These are phyloP conservation scores for Olyra latifolia DNA, from an alignment of 176 grass and related monocot genomes.

Conservation along the genomic window DNA sequence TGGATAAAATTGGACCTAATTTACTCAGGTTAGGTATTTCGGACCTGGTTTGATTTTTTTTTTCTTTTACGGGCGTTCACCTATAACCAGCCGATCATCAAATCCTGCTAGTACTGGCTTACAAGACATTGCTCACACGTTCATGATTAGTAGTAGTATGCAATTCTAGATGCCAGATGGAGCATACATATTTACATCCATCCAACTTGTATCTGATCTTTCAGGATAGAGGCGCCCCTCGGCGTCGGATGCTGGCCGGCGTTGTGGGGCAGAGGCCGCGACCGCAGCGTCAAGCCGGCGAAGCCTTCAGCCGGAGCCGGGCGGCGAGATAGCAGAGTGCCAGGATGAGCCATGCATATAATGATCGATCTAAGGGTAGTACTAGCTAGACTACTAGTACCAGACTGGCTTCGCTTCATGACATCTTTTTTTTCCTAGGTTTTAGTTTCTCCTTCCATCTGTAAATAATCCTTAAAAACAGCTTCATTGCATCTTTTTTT, in stretches of 20 bases:
- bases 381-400: no score
- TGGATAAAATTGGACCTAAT: no score
- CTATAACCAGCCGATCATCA: no score
- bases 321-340: not conserved
- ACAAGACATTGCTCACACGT: not conserved
- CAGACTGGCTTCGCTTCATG: not conserved
- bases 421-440: not conserved
- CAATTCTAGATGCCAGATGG: not conserved
- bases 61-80: no score
- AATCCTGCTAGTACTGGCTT: not conserved
- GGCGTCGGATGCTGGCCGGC: constrained; percentile 44
- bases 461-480: constrained; percentile 18
- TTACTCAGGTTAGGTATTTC: no score
- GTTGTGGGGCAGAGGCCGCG: constrained; percentile 44
- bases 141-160: not conserved
- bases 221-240: constrained; percentile 18
- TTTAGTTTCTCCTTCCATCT: not conserved
- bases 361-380: no score
- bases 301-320: constrained; percentile 7
- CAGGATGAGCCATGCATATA: not conserved
- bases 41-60: no score
- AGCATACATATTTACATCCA: not conserved
- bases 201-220: not conserved
- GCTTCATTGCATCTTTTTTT: not conserved
- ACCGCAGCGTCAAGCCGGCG: not conserved